Base-by-base conservation (phyloP, 2,329 filamentous ascomycete genomes). In the Dryadomyces quercivorus region DNA sequence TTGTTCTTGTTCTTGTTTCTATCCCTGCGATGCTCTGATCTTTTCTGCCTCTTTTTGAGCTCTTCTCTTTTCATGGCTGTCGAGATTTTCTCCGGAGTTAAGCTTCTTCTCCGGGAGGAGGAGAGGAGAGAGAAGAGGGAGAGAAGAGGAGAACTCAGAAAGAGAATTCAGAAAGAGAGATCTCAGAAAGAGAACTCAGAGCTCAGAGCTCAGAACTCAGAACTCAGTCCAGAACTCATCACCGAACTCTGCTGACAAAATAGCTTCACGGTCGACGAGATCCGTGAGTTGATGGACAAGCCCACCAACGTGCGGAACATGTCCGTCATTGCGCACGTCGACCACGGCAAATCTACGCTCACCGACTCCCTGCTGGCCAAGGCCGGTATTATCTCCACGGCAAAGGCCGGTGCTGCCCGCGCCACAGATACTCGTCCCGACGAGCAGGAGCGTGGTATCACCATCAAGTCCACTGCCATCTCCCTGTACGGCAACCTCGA, bases 391-490 rank as follows among this genome's bases (percentile, higher is more conserved):
- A 96, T 98, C 72, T 97, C 93, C 66, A 88, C 89, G 66, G 89
- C 89, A 67, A 97, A 97, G 80, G 93, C 93, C 67, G 93, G 93
- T 75, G 89, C 95, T 72, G 84, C 86, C 64, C 86, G 93, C 75
- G 94, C 92, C 72, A 98, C 91, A 68, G 93, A 98, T 76, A 98
- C 93, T 62, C 88, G 93, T 76, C 77, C 86, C 63, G 93, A 98
- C 73, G 93, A 98, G 75, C 93, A 98, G 80, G 93, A 98, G 74
- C 91, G 93, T 85, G 90, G 93, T 84, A 96, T 98, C 70, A 98
- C 93, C 67, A 98, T 98, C 85, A 98, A 98, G 86, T 98, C 93
- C 56, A 98, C 93, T 61, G 93, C 94, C 75, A 98, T 98, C 78
- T 97, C 94, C 65, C 84, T 98, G 69, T 98, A 93, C 77, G 90